Base-by-base conservation (phyloP, 2,329 filamentous ascomycete species). In the Mycosphaerella arachidis region DNA sequence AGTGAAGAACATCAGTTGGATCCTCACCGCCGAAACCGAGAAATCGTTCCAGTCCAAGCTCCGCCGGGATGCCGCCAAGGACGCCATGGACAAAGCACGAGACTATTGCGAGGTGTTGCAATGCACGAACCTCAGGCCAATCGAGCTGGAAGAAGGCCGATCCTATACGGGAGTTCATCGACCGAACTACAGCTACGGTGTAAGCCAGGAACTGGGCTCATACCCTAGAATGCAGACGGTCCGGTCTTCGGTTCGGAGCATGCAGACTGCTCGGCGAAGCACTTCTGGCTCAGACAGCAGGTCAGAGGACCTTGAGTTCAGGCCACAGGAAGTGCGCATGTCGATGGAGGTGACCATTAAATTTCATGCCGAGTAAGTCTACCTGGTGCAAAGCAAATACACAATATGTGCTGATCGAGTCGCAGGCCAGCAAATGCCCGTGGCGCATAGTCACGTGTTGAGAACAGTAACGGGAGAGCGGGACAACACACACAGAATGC, bases 251-350 rank as follows among this genome's bases (percentile, higher is more conserved):
- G 16, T 10, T 13, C 48, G 29, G 7, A 33, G 20, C 29, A 52
- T 45, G 35, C 53, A 55, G 37, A 5, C 5, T 55, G 53, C 53
- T n/a, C 50, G 53, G 16, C 16, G 40, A 18, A 43, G 40, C 40
- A n/a, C 13, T 30, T 12, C 54, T 9, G 53, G 48, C n/a, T 29
- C 27, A 20, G 50, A 43, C 27, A 35, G 10, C 27, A 31, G 45
- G 20, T 43, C 54, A 5, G 58, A 61, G 31, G 63, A 63, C 20
- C 40, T 68, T 27, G 63, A 62, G 31, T 68, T 67, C n/a, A 58
- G 56, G 51, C 64, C 66, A 10, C 63, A 68, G 48, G 61, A 67
- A 46, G 58, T 68, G 37, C 58, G 57, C 40, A 66, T 68, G 66
- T 57, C 43, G 0, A 61, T 66, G 59, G 58, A 65, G 2, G 59